Evolutionary conservation across 108 stramenopile species (phyloP), one percentile per base, ranked within the genome.

Genomic region (Pseudonitzschia multiseries): DNA sequence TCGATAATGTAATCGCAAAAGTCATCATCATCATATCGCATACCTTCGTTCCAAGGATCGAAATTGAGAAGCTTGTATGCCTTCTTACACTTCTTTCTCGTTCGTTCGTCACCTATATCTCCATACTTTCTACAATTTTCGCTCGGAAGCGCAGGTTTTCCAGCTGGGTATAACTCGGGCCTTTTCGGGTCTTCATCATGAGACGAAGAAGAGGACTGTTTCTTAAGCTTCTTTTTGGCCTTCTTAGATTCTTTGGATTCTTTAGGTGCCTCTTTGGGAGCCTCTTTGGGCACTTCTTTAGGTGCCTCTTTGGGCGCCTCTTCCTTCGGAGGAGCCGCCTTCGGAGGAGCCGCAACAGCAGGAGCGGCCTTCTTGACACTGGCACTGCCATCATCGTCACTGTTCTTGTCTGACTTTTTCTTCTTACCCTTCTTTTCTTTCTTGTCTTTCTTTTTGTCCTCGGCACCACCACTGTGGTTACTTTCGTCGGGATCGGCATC

Each of bases 41-140:
- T 50, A 13, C 51, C 72, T 57, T 73, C 78, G 33, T 79, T 79
- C 78, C 78, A 79, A 13, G 78, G 78, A 65, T 79, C 78, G n/a
- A 79, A 61, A 27, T 79, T 79, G 0, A 79, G 61, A 6, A 79
- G 28, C 61, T 79, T 79, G 68, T 73, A 79, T 9, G 73, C 41
- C 60, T 69, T 73, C 44, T 79, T 79, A 46, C 78, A 79, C 20
- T 36, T 18, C 42, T 79, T 79, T 28, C 43, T 29, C 18, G 65
- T 50, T 5, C 21, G 51, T 15, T 69, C 78, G 52, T 73, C 68
- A 8, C 46, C 73, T 31, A 79, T 57, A 32, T 73, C 78, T 21
- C 68, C 68, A 54, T 72, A 79, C 4, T 61, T 36, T 57, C 69
- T 79, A 59, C 72, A 72, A 56, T 60, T 60, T 57, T 79, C 68